These are phyloP conservation scores for Diplodia sapinea DNA, from an alignment of 2,329 filamentous ascomycete genomes.

Conservation along the genomic window DNA sequence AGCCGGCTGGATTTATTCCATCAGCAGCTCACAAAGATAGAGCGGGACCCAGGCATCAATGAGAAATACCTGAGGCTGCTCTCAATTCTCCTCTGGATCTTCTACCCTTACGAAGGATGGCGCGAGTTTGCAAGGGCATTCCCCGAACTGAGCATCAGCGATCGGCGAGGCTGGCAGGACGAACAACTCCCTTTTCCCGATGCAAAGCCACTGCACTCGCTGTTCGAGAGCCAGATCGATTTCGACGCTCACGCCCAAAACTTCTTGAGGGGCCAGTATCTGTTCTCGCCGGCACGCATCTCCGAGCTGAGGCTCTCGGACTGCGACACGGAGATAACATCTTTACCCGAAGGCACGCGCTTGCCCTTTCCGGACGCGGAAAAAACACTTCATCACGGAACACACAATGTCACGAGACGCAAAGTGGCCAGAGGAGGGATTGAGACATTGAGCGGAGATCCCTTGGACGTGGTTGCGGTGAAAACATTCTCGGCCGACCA, in stretches of 20 bases:
- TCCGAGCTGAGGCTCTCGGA: not conserved
- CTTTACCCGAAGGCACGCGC: not conserved
- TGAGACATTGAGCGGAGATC: not conserved
- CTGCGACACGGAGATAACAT: not conserved
- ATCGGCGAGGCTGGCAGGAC: constrained; percentile 3
- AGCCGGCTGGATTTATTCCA: not conserved
- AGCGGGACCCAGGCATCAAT: not conserved
- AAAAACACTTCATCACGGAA: not conserved
- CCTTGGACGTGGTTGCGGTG: not conserved
- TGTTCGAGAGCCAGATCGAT: constrained; percentile 9
- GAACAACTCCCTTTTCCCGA: not conserved
- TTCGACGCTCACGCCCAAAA: not conserved
- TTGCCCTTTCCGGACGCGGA: not conserved
- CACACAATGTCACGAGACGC: not conserved
- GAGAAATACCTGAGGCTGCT: not conserved
- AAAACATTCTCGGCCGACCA: constrained; percentile 7
- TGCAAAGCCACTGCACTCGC: not conserved
- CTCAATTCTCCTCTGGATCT: constrained; percentile 3
- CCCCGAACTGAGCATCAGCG: not conserved
- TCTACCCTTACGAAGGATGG: not conserved
- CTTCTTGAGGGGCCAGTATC: not conserved
- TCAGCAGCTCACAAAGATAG: not conserved
- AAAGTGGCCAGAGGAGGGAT: constrained; percentile 1
- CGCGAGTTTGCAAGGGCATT: not conserved
- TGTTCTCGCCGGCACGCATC: constrained; percentile 7